These are phyloP conservation scores for Blepharisma undulans DNA, from an alignment of 169 alveolate species.

Conservation along the genomic window DNA sequence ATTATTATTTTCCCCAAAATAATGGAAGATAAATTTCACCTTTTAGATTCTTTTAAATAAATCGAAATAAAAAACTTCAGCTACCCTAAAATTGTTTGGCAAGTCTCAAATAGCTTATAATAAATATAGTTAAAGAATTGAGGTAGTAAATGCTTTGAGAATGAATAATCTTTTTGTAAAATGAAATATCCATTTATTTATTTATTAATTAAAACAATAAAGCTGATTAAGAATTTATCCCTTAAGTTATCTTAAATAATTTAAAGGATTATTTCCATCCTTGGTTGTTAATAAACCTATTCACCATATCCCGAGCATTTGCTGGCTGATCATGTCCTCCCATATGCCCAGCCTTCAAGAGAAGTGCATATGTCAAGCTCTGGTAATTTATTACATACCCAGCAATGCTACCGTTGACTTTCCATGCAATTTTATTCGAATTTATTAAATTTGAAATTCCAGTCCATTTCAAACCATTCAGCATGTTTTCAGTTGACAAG, in stretches of 20 bases:
- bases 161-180: neutral
- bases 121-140: too few relatives aligned
- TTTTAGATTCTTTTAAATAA: too few relatives aligned
- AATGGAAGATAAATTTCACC: neutral
- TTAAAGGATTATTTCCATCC: constrained; percentile 17
- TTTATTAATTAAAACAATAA: neutral
- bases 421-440: constrained; percentile 45
- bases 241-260: neutral
- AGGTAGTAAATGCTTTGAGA: too few relatives aligned
- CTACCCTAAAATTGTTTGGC: too few relatives aligned
- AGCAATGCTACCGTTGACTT: constrained; percentile 55
- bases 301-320: constrained; percentile 45
- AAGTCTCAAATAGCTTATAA: too few relatives aligned
- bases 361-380: constrained; percentile 57
- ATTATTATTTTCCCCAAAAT: neutral
- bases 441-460: constrained; percentile 31
- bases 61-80: too few relatives aligned
- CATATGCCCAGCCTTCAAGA: constrained; percentile 70
- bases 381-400: constrained; percentile 53
- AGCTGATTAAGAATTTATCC: neutral
- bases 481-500: neutral
- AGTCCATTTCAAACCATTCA: constrained; percentile 44
- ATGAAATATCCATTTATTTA: neutral
- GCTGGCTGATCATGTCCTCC: constrained; percentile 62
- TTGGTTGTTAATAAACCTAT: constrained; percentile 35